Evolutionary conservation across 306 rosid species (phyloP).

Genomic region (Begonia fuchsioides): DNA sequence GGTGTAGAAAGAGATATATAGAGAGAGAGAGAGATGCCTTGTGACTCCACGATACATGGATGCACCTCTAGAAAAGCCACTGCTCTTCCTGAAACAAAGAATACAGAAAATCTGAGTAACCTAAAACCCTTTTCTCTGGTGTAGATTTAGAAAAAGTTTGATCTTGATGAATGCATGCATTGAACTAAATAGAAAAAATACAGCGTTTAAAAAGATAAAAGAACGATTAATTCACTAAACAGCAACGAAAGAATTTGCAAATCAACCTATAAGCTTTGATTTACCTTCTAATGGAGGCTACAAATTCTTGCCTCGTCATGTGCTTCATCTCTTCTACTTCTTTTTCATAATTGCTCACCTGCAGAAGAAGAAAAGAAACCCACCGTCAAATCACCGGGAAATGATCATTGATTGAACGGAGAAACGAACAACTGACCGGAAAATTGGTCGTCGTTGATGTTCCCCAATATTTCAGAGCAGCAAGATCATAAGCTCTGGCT

Average conservation of each 20-base stretch:
- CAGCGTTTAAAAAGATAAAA: no score
- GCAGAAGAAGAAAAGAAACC: conserved; percentile 6
- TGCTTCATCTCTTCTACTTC: conserved; percentile 96
- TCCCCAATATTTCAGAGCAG: conserved; percentile 97
- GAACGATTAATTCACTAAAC: no score
- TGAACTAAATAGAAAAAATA: background rate
- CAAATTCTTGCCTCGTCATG: conserved; percentile 98
- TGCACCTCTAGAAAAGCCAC: conserved; percentile 97
- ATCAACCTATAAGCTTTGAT: background rate
- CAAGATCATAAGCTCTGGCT: conserved; percentile 96
- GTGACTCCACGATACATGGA: conserved; percentile 99
- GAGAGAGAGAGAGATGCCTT: conserved; percentile 30
- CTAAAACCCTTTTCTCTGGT: background rate
- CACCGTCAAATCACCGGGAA: background rate
- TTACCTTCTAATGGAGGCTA: conserved; percentile 89
- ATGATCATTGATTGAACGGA: background rate
- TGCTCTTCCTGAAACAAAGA: conserved; percentile 59
- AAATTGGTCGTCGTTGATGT: conserved; percentile 94
- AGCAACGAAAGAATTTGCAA: no score
- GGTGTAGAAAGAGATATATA: background rate
- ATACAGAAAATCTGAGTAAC: background rate
- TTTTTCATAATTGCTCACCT: conserved; percentile 89
- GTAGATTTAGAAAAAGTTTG: background rate
- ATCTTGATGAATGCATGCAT: background rate
- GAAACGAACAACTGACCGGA: conserved; percentile 33